phyloP scores from a whole-genome alignment of 345 rosid species.

The Eucalyptus sp. region DNA sequence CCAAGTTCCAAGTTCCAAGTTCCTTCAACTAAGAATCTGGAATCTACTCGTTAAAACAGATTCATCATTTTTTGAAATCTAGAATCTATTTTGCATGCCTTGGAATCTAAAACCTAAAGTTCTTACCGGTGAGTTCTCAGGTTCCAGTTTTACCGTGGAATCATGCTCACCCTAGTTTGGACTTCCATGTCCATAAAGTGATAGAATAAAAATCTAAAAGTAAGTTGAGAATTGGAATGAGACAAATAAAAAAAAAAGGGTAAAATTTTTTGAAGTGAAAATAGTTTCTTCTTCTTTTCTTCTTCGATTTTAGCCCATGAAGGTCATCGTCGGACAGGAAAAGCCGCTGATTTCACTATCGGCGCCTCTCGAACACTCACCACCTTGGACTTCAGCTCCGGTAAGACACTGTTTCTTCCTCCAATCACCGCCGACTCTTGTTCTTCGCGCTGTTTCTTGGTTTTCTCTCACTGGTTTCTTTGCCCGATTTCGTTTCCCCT shows the following conservation, averaged over 20 bases:
- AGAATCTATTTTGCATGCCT: fast-evolving
- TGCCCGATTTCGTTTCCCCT: neutral
- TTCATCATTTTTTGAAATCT: too few species aligned
- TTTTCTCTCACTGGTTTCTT: neutral
- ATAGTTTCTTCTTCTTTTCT: neutral
- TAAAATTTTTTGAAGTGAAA: neutral
- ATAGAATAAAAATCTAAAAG: fast-evolving
- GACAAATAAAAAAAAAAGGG: too few species aligned
- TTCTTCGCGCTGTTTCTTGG: neutral
- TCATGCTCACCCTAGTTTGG: too few species aligned
- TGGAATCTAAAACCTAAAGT: fast-evolving
- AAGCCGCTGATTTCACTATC: neutral
- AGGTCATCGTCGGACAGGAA: neutral
- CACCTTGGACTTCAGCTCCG: neutral
- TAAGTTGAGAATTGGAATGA: fast-evolving
- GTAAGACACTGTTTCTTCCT: neutral
- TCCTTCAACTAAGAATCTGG: fast-evolving
- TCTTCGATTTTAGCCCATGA: neutral
- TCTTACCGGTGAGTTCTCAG: fast-evolving
- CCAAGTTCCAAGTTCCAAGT: fast-evolving
- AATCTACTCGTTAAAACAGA: fast-evolving
- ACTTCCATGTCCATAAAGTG: too few species aligned
- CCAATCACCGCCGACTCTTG: neutral
- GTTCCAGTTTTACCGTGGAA: fast-evolving
- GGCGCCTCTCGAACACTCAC: neutral